These are phyloP conservation scores for Hymenochaete sp. DNA, from an alignment of 1,284 basidiomycete species.

Conservation along the genomic window DNA sequence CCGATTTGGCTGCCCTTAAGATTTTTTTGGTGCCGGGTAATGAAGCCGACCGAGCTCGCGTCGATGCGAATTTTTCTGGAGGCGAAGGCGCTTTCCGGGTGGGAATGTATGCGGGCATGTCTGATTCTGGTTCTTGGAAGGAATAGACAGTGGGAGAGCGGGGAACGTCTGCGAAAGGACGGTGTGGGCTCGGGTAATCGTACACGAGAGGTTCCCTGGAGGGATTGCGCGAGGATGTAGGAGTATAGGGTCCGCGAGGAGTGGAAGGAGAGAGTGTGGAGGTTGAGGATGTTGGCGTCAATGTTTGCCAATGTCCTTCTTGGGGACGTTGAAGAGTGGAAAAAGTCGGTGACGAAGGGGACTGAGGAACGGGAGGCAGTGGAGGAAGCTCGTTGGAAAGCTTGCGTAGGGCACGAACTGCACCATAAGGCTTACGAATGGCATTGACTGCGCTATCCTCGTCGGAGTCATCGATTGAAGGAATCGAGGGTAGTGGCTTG, in stretches of 20 bases:
- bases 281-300: not conserved
- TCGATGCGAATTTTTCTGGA: not conserved
- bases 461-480: constrained; percentile 8
- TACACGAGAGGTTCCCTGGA: too few species aligned
- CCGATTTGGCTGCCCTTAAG: not conserved
- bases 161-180: constrained; percentile 10
- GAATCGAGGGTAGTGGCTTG: constrained; percentile 3
- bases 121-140: too few species aligned
- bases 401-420: not conserved
- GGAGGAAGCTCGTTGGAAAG: constrained; percentile 2
- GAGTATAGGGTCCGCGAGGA: not conserved
- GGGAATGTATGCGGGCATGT: too few species aligned
- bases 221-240: too few species aligned
- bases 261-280: constrained; percentile 1
- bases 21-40: not conserved
- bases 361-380: too few species aligned
- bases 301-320: too few species aligned
- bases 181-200: not conserved
- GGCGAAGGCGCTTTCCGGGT: too few species aligned
- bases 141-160: constrained; percentile 5
- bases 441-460: too few species aligned
- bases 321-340: too few species aligned
- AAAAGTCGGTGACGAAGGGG: not conserved
- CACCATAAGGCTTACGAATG: constrained; percentile 8
- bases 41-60: constrained; percentile 7